Conservation (phyloP, 768 basidiomycete species). For the Tulasnella sp. region DNA sequence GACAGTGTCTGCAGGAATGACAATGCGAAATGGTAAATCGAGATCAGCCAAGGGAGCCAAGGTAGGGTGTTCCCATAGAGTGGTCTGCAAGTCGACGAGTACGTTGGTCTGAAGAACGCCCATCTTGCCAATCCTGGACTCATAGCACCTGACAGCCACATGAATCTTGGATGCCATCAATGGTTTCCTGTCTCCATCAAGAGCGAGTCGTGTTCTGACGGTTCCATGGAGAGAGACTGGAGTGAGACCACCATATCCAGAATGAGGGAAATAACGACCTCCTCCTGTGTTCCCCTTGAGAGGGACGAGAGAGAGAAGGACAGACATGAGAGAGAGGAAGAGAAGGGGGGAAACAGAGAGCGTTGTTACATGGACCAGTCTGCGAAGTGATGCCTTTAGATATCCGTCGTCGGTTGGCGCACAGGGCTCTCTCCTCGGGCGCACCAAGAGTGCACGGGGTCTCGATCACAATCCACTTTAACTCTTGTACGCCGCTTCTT, state of each 20-base stretch:
- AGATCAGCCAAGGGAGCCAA: constrained; percentile 20
- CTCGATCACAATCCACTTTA: no score
- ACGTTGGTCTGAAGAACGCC: constrained; percentile 46
- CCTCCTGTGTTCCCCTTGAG: constrained; percentile 52
- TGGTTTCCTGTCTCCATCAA: constrained; percentile 52
- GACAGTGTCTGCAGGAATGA: constrained; percentile 50
- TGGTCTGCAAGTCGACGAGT: constrained; percentile 51
- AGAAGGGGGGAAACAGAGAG: constrained; percentile 5
- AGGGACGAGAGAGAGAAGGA: constrained; percentile 53
- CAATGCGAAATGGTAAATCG: constrained; percentile 59
- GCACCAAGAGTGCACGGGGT: no score
- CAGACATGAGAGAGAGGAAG: constrained; percentile 34
- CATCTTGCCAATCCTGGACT: constrained; percentile 49
- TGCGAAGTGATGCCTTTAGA: no score
- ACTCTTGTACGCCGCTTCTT: no score
- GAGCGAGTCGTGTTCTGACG: constrained; percentile 57
- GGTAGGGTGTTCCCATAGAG: constrained; percentile 49
- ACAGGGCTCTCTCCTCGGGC: no score
- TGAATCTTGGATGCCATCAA: constrained; percentile 53
- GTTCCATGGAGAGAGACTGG: constrained; percentile 69
- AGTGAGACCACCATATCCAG: constrained; percentile 70
- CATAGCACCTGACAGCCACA: constrained; percentile 74
- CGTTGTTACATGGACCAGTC: no score
- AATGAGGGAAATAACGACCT: constrained; percentile 57
- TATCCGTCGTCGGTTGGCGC: no score